phyloP scores from a whole-genome alignment of 768 basidiomycete species.

The Gloeophyllum trabeum region DNA sequence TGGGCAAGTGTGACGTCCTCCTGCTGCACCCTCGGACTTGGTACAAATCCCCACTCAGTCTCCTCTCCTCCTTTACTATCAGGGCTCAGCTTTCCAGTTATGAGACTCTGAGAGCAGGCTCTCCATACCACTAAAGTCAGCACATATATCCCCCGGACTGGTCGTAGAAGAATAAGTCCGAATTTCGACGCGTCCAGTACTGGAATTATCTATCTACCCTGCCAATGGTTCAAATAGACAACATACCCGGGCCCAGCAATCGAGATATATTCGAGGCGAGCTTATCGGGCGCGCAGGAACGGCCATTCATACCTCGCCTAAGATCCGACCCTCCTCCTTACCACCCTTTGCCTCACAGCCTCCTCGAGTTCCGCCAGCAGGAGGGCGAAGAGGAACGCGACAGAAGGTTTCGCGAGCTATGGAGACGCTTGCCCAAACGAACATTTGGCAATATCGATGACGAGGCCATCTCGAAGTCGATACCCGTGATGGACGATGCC shows the following conservation, averaged over 20 bases:
- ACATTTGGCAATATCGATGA: constrained; percentile 11
- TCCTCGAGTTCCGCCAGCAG: constrained; percentile 49
- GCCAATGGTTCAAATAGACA: constrained; percentile 7
- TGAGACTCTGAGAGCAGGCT: constrained; percentile 28
- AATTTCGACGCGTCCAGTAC: too few species aligned
- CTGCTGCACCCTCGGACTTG: too few species aligned
- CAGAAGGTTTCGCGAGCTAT: constrained; percentile 47
- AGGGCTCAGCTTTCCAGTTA: too few species aligned
- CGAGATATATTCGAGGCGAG: constrained; percentile 44
- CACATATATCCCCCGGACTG: too few species aligned
- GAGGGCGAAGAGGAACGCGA: constrained; percentile 59
- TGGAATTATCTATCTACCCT: too few species aligned
- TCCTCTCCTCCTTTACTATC: too few species aligned
- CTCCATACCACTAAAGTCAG: too few species aligned
- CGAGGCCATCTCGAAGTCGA: constrained; percentile 9
- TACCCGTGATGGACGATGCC: constrained; percentile 9
- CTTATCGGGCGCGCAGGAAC: constrained; percentile 39
- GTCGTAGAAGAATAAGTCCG: too few species aligned
- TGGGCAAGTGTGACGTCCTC: too few species aligned
- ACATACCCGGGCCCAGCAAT: constrained; percentile 21
- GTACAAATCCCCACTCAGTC: too few species aligned
- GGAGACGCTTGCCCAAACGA: constrained; percentile 41
- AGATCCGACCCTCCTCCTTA: constrained; percentile 38
- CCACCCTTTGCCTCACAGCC: constrained; percentile 31
- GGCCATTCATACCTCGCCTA: constrained; percentile 45